Evolutionary conservation across 192 early-diverging fungal genomes (phyloP).

Genomic region (Backusella sp.): DNA sequence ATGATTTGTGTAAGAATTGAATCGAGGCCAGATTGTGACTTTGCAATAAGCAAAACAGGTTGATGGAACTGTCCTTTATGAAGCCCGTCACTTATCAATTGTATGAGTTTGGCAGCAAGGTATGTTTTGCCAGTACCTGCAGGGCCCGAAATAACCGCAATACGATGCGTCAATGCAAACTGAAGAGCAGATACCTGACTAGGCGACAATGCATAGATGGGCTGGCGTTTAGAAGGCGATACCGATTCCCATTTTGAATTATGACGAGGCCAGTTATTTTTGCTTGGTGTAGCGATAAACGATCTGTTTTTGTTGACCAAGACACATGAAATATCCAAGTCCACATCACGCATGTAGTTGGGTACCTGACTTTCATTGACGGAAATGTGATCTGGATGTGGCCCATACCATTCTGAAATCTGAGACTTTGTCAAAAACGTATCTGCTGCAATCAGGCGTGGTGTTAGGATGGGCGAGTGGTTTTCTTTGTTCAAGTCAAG

Average conservation of each 20-base stretch:
- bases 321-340: conserved; percentile 15
- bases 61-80: conserved; percentile 9
- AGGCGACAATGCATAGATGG: conserved; percentile 19
- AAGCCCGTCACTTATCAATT: conserved; percentile 24
- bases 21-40: conserved; percentile 14
- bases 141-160: conserved; percentile 26
- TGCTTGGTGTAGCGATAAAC: not conserved
- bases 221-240: not conserved
- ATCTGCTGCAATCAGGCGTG: not conserved
- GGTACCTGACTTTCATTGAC: not conserved
- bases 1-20: conserved; percentile 12
- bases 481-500: not conserved
- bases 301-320: not conserved
- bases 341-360: not conserved
- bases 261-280: conserved; percentile 21
- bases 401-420: not conserved
- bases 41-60: conserved; percentile 29
- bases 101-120: conserved; percentile 22
- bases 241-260: not conserved
- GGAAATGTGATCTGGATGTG: not conserved
- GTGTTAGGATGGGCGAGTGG: not conserved
- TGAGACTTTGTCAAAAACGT: not conserved
- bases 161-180: conserved; percentile 21
- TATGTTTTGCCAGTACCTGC: conserved; percentile 33
- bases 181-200: conserved; percentile 27